Conservation (phyloP, 768 basidiomycete genomes). For the Tubosaeta sp. region DNA sequence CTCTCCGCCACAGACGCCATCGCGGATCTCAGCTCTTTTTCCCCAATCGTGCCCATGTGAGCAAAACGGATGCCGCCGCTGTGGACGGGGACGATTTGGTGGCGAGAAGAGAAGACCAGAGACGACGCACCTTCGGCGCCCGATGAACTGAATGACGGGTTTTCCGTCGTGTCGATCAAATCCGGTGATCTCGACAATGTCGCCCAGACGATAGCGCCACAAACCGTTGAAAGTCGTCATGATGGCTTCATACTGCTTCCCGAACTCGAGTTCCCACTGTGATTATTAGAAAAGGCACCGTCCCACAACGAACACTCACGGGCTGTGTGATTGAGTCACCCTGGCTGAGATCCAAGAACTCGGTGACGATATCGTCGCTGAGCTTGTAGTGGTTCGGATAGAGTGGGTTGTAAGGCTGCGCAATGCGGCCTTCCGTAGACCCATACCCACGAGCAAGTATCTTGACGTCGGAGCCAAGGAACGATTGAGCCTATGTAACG, state of each 20-base stretch:
- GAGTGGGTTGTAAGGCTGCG: conserved; percentile 1
- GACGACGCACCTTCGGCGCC: background rate
- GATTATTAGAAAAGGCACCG: background rate
- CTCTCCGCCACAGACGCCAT: background rate
- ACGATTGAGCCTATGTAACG: conserved; percentile 11
- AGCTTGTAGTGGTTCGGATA: conserved; percentile 10
- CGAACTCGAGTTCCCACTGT: conserved; percentile 17
- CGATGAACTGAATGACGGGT: conserved; percentile 17
- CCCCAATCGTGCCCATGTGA: conserved; percentile 11
- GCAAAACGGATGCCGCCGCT: conserved; percentile 11
- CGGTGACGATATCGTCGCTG: background rate
- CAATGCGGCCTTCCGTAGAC: conserved; percentile 8
- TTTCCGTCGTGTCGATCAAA: conserved; percentile 17
- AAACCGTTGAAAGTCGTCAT: conserved; percentile 17
- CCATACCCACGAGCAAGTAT: conserved; percentile 1
- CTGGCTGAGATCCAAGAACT: conserved; percentile 1
- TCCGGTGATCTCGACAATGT: conserved; percentile 18
- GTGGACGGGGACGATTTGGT: too few species aligned
- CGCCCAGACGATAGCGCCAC: conserved; percentile 21
- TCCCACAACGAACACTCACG: background rate
- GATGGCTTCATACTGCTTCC: conserved; percentile 15
- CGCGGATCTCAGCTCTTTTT: conserved; percentile 7
- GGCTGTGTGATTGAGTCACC: background rate
- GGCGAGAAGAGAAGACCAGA: background rate
- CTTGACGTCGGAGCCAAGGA: conserved; percentile 5